Percentiles rank a stretch among this genome's conserved stretches.
Conservation (phyloP, 129 eudicot genomes). For the Arctium lappa region DNA sequence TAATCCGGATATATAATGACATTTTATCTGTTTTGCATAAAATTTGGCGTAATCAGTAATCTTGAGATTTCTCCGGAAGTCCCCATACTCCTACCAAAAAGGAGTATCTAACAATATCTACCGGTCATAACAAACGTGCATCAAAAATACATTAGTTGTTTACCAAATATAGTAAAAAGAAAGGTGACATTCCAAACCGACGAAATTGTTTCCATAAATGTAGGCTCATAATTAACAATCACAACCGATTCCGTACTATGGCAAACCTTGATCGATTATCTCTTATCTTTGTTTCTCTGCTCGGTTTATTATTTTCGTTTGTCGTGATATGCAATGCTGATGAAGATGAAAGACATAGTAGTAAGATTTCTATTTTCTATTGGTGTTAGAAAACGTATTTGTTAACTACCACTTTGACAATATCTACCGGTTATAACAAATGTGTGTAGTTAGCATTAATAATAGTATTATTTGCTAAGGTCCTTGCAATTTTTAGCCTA, state of each 20-base stretch:
- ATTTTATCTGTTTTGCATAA: no score
- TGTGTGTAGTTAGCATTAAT: not conserved
- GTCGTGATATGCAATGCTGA: conserved; percentile 25
- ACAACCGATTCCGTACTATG: conserved; percentile 9
- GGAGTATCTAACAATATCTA: not conserved
- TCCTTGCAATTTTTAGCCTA: no score
- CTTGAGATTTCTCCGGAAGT: not conserved
- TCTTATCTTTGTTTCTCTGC: conserved; percentile 18
- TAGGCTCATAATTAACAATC: not conserved
- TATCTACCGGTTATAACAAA: not conserved
- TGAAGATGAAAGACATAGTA: not conserved
- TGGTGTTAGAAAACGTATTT: not conserved
- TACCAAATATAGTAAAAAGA: conserved; percentile 25
- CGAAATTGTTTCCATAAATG: conserved; percentile 4
- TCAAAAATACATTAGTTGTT: not conserved
- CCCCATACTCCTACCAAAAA: not conserved
- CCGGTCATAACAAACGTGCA: not conserved
- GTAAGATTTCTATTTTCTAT: conserved; percentile 1
- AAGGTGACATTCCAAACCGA: not conserved
- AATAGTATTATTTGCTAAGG: no score
- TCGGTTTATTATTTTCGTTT: conserved; percentile 24
- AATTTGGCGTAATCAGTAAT: no score
- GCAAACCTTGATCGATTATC: conserved; percentile 15
- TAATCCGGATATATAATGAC: no score
- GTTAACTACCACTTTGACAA: not conserved